Percentiles rank a stretch among this genome's conserved stretches.
phyloP scores from a whole-genome alignment of 306 rosid species.

The Myrica gale region DNA sequence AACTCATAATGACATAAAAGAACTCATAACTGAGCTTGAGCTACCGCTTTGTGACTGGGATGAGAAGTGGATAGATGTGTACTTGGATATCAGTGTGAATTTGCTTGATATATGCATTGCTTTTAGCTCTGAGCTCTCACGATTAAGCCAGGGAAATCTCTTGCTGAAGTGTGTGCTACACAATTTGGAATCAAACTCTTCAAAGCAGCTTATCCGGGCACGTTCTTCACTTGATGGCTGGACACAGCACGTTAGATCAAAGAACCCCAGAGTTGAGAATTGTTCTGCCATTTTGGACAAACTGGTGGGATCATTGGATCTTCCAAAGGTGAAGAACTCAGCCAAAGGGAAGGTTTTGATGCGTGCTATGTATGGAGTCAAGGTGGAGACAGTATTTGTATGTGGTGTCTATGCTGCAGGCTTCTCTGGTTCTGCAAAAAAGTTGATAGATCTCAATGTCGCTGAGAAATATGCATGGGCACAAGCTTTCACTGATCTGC shows the following conservation, averaged over 20 bases:
- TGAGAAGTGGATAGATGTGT: conserved; percentile 81
- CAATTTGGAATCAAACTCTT: conserved; percentile 50
- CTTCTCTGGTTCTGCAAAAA: conserved; percentile 56
- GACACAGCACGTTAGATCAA: conserved; percentile 47
- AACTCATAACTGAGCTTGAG: conserved; percentile 56
- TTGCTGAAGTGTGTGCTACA: conserved; percentile 58
- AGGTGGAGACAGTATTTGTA: conserved; percentile 65
- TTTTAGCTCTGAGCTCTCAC: conserved; percentile 79
- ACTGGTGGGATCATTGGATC: conserved; percentile 61
- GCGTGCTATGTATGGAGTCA: conserved; percentile 80
- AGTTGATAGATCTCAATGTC: conserved; percentile 47
- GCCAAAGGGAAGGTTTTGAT: conserved; percentile 77
- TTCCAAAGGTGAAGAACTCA: conserved; percentile 78
- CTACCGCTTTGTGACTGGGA: conserved; percentile 76
- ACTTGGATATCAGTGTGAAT: conserved; percentile 73
- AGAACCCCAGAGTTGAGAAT: conserved; percentile 55
- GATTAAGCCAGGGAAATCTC: conserved; percentile 65
- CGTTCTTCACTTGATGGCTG: conserved; percentile 65
- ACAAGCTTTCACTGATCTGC: conserved; percentile 53
- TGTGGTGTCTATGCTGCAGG: conserved; percentile 64
- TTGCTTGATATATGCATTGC: conserved; percentile 73
- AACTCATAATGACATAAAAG: conserved; percentile 52
- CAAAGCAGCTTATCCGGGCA: conserved; percentile 46
- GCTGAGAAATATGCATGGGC: conserved; percentile 60
- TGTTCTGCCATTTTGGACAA: conserved; percentile 50